phyloP scores from a whole-genome alignment of 352 stramenopile species.

The Pythium aphanidermatum region DNA sequence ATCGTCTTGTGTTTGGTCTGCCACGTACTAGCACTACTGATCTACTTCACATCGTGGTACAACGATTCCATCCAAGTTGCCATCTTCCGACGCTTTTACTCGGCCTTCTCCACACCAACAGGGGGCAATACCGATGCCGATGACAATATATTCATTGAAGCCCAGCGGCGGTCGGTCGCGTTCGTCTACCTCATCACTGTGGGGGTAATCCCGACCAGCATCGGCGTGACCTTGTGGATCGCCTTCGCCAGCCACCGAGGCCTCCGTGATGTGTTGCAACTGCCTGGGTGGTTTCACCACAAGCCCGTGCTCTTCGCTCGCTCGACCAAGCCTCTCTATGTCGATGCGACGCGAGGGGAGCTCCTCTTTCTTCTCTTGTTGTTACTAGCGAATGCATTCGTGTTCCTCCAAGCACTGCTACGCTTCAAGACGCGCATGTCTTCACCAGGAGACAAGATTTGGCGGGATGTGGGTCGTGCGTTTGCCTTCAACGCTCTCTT shows the following conservation, averaged over 20 bases:
- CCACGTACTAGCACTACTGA: conserved; percentile 10
- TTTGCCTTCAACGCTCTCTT: conserved; percentile 27
- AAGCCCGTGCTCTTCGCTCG: conserved; percentile 18
- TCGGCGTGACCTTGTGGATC: conserved; percentile 16
- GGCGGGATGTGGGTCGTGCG: conserved; percentile 14
- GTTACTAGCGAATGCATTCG: conserved; percentile 2
- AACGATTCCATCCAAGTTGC: conserved; percentile 11
- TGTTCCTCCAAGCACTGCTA: conserved; percentile 21
- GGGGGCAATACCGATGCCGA: too few relatives aligned
- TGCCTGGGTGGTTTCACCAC: conserved; percentile 10
- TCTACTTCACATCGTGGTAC: conserved; percentile 24
- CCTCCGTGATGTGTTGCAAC: conserved; percentile 1
- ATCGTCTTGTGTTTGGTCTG: conserved; percentile 16
- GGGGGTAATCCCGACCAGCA: conserved; percentile 9
- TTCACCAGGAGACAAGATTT: conserved; percentile 10
- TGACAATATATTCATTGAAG: conserved; percentile 8
- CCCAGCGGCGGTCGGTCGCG: conserved; percentile 17
- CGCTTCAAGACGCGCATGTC: conserved; percentile 1
- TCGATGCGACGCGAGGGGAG: conserved; percentile 19
- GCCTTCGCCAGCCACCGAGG: conserved; percentile 1
- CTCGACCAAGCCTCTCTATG: conserved; percentile 10
- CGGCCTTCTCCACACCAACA: conserved; percentile 4
- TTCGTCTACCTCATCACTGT: conserved; percentile 22
- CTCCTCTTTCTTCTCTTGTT: conserved; percentile 20
- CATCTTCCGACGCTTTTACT: conserved; percentile 14